Percentiles rank a stretch among this genome's conserved stretches.
These are phyloP conservation scores for Sarocladium oryzae DNA, from an alignment of 2,329 filamentous ascomycete genomes.

Conservation along the genomic window DNA sequence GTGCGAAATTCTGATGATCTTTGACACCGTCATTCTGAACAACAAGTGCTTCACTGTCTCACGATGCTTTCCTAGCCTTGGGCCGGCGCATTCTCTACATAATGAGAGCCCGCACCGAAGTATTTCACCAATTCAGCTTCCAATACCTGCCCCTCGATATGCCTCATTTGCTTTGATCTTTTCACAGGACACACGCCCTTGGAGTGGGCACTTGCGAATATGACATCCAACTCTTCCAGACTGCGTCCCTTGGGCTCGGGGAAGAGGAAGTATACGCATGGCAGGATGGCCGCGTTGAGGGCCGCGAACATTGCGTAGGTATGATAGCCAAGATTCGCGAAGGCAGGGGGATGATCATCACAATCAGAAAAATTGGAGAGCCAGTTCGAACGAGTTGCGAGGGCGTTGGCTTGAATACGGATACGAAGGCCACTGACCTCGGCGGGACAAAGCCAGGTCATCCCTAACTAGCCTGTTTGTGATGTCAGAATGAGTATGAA, in stretches of 20 bases:
- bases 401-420: slow-evolving; percentile 47
- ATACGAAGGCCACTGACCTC: slow-evolving; percentile 56
- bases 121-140: slow-evolving; percentile 23
- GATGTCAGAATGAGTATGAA: slow-evolving; percentile 14
- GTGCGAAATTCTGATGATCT: no score
- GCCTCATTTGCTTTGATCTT: slow-evolving; percentile 20
- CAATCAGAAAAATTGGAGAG: slow-evolving; percentile 66
- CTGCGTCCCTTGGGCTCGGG: slow-evolving; percentile 21
- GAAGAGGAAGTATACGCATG: slow-evolving; percentile 30
- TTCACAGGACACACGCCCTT: slow-evolving; percentile 21
- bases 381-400: slow-evolving; percentile 55
- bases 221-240: slow-evolving; percentile 22
- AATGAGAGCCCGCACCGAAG: slow-evolving; percentile 15
- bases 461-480: slow-evolving; percentile 44
- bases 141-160: slow-evolving; percentile 19
- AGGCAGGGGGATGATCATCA: slow-evolving; percentile 74
- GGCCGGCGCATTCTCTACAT: no score
- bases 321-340: slow-evolving; percentile 42
- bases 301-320: slow-evolving; percentile 49
- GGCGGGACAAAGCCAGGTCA: slow-evolving; percentile 54
- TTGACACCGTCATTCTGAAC: no score
- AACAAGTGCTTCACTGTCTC: no score
- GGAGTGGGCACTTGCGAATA: slow-evolving; percentile 21
- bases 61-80: no score
- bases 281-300: slow-evolving; percentile 34